phyloP scores from a whole-genome alignment of 768 basidiomycete species.

The Lentinula edodes region DNA sequence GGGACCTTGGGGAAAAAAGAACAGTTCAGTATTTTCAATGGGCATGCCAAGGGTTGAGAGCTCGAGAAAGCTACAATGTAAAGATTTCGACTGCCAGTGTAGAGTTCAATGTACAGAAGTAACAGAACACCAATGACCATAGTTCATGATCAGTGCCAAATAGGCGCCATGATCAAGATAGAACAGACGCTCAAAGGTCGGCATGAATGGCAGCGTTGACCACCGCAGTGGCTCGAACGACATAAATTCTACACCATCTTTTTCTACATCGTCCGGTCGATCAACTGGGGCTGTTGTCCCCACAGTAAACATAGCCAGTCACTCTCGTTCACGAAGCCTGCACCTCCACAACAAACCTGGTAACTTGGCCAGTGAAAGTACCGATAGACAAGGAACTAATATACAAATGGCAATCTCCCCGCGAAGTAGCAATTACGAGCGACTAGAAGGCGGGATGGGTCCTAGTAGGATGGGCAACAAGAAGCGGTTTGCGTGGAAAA shows the following conservation, averaged over 20 bases:
- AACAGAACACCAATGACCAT: no score
- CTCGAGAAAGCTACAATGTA: no score
- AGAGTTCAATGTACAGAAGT: no score
- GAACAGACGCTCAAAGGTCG: not conserved
- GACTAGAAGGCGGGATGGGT: constrained; percentile 58
- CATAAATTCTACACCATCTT: not conserved
- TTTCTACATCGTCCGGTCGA: not conserved
- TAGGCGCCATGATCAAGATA: not conserved
- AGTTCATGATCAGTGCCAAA: no score
- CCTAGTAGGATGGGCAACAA: constrained; percentile 27
- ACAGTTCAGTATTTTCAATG: no score
- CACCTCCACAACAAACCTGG: not conserved
- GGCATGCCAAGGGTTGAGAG: no score
- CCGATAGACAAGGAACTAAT: not conserved
- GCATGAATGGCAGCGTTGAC: not conserved
- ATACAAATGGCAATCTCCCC: constrained; percentile 20
- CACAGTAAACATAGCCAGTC: not conserved
- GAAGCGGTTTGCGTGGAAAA: constrained; percentile 53
- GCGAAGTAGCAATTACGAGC: constrained; percentile 46
- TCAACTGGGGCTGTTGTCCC: not conserved
- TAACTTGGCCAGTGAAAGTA: not conserved
- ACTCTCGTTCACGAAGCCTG: constrained; percentile 6
- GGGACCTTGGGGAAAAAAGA: no score
- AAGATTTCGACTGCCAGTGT: no score
- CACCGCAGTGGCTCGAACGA: not conserved